Percentiles rank a stretch among this genome's conserved stretches.
phyloP scores from a whole-genome alignment of 768 basidiomycete genomes.

The Rhizopogon sp. region DNA sequence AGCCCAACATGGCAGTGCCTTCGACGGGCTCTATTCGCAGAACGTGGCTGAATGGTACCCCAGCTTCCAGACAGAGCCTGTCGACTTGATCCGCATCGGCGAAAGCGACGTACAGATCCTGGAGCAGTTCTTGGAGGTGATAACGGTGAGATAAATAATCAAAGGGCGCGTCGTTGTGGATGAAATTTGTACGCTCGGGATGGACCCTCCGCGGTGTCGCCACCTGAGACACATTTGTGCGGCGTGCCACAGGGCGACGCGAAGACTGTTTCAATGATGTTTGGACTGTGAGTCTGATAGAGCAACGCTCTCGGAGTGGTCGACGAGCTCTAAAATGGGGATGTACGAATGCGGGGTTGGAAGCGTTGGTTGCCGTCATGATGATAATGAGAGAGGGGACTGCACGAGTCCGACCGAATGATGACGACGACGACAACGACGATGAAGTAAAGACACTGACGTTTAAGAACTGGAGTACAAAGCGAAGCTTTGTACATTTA shows the following conservation, averaged over 20 bases:
- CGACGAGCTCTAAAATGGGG: neutral
- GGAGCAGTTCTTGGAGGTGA: slow-evolving; percentile 10
- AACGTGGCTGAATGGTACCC: slow-evolving; percentile 15
- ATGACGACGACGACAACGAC: no score
- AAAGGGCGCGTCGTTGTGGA: neutral
- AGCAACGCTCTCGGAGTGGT: slow-evolving; percentile 9
- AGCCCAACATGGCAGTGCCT: neutral
- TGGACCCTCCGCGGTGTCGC: neutral
- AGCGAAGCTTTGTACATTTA: neutral
- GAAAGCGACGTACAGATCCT: slow-evolving; percentile 15
- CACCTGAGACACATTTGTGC: neutral
- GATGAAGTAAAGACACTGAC: neutral
- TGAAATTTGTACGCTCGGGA: slow-evolving; percentile 1
- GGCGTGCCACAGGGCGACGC: neutral
- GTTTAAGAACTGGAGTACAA: neutral
- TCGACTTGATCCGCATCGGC: slow-evolving; percentile 10
- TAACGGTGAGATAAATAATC: neutral
- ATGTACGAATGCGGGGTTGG: neutral
- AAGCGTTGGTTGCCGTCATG: neutral
- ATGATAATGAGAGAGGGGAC: neutral
- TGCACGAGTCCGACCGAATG: no score
- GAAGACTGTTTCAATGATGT: slow-evolving; percentile 7
- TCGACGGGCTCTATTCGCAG: slow-evolving; percentile 8
- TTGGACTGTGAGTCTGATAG: slow-evolving; percentile 3
- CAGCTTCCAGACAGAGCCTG: slow-evolving; percentile 7